These are phyloP conservation scores for Ballota nigra DNA, from an alignment of 257 asterid genomes.

Conservation along the genomic window DNA sequence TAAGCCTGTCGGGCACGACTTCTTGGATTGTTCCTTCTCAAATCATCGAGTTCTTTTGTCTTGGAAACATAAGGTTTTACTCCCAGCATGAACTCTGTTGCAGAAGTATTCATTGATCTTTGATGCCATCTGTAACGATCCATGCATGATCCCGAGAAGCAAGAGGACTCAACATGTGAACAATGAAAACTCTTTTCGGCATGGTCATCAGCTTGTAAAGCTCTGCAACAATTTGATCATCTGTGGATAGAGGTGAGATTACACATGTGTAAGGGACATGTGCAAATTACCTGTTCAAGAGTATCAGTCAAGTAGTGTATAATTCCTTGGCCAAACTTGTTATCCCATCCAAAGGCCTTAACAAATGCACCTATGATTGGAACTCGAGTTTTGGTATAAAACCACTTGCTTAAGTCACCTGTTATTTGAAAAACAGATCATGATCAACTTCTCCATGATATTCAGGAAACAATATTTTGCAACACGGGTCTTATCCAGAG, in stretches of 20 bases:
- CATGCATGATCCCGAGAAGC: conserved; percentile 46
- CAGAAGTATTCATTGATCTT: too few relatives aligned
- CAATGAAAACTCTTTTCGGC: conserved; percentile 54
- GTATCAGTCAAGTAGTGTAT: conserved; percentile 34
- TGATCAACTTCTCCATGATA: too few relatives aligned
- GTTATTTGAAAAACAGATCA: too few relatives aligned
- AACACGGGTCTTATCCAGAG: background rate
- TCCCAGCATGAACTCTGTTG: too few relatives aligned
- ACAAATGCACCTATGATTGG: conserved; percentile 33
- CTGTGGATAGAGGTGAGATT: conserved; percentile 29
- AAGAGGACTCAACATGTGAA: conserved; percentile 36
- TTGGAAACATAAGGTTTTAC: too few relatives aligned
- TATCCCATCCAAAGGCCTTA: conserved; percentile 37
- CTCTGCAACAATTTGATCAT: conserved; percentile 35
- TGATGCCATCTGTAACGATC: conserved; percentile 49
- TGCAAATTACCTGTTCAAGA: conserved; percentile 21
- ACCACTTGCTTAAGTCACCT: too few relatives aligned
- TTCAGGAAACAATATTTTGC: too few relatives aligned
- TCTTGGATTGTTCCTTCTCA: too few relatives aligned
- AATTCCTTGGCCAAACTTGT: conserved; percentile 44
- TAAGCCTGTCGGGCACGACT: too few relatives aligned
- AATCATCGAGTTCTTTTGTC: too few relatives aligned
- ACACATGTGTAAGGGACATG: conserved; percentile 37
- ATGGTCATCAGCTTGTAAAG: conserved; percentile 45
- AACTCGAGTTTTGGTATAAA: background rate